Conservation (phyloP, 345 rosid genomes). For the Iberis pinnata region DNA sequence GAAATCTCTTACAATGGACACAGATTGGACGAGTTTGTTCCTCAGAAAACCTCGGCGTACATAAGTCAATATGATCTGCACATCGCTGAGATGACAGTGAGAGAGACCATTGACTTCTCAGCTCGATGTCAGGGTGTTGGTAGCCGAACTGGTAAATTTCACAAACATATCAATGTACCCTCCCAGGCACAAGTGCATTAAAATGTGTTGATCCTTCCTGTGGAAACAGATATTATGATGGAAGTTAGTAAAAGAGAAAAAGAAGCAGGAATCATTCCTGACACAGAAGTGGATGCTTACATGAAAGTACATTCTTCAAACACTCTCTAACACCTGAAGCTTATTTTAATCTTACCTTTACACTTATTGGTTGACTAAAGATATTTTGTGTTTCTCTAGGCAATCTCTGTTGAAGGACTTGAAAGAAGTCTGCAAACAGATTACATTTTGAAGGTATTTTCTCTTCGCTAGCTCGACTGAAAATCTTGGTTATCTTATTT, state of each 20-base stretch:
- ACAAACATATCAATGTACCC: conserved; percentile 2
- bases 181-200: neutral
- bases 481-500: neutral
- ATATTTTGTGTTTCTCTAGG: conserved; percentile 38
- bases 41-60: conserved; percentile 52
- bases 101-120: conserved; percentile 55
- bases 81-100: conserved; percentile 53
- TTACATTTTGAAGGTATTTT: conserved; percentile 62
- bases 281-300: conserved; percentile 71
- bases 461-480: conserved; percentile 5
- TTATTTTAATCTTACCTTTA: neutral
- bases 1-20: conserved; percentile 43
- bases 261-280: conserved; percentile 79
- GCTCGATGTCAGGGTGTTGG: conserved; percentile 56
- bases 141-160: conserved; percentile 37
- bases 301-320: conserved; percentile 54
- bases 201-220: neutral
- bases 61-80: conserved; percentile 50
- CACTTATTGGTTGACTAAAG: neutral
- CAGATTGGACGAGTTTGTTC: conserved; percentile 44
- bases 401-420: conserved; percentile 60
- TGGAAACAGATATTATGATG: conserved; percentile 50
- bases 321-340: neutral
- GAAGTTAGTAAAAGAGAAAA: conserved; percentile 74
- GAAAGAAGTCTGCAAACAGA: conserved; percentile 61